phyloP scores from a whole-genome alignment of 257 asterid species.

The Forsythia viridissima region DNA sequence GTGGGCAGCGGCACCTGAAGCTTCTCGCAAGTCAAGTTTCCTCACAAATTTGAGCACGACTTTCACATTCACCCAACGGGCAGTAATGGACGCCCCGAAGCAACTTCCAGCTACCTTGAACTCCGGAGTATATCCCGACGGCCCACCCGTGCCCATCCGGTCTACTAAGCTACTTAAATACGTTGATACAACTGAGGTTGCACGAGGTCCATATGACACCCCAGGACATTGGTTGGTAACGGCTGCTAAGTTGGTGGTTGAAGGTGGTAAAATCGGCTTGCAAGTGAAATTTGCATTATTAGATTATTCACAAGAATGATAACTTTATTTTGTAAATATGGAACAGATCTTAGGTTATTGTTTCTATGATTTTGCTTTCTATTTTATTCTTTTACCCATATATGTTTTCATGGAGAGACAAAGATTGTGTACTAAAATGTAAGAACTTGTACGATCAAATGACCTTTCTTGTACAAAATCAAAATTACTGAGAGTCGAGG shows the following conservation, averaged over 20 bases:
- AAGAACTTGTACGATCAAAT: not conserved
- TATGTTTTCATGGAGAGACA: not conserved
- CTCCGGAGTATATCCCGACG: constrained; percentile 92
- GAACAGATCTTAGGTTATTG: not conserved
- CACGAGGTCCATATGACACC: constrained; percentile 80
- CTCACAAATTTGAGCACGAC: constrained; percentile 85
- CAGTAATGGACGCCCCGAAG: constrained; percentile 57
- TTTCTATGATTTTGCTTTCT: not conserved
- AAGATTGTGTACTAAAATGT: not conserved
- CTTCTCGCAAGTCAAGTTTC: constrained; percentile 65
- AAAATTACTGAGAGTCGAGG: not conserved
- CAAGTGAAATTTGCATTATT: constrained; percentile 92
- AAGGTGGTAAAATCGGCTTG: constrained; percentile 85
- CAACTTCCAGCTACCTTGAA: constrained; percentile 69
- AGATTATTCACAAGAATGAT: constrained; percentile 60
- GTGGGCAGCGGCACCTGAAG: constrained; percentile 91
- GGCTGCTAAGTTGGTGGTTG: constrained; percentile 81
- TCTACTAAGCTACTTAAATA: constrained; percentile 75
- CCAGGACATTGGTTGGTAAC: constrained; percentile 99
- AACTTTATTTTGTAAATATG: constrained; percentile 37
- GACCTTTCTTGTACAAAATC: not conserved
- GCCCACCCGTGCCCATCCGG: constrained; percentile 84
- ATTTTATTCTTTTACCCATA: not conserved
- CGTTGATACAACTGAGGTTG: constrained; percentile 70
- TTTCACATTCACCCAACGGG: constrained; percentile 75